Conservation (phyloP, 2,329 filamentous ascomycete species). For the Botrytis deweyae region DNA sequence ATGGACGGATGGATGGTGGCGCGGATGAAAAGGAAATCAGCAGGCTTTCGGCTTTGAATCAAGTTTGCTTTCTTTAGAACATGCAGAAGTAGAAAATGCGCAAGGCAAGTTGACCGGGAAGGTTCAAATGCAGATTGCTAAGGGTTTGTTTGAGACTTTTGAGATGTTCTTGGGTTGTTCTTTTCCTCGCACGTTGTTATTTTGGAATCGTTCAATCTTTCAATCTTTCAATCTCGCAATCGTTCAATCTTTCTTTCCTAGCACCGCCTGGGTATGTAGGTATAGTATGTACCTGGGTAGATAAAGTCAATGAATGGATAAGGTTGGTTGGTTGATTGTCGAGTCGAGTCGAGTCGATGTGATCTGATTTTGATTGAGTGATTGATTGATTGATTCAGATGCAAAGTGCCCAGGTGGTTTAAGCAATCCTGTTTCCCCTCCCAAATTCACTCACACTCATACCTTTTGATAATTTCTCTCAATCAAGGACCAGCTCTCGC, state of each 20-base stretch:
- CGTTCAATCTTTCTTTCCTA: background rate
- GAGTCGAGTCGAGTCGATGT: background rate
- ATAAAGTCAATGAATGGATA: background rate
- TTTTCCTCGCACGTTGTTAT: background rate
- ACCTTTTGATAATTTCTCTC: background rate
- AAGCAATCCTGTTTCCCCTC: background rate
- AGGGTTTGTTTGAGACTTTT: background rate
- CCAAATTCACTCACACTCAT: background rate
- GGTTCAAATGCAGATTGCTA: background rate
- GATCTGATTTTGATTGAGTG: background rate
- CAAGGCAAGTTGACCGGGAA: background rate
- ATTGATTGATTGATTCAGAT: background rate
- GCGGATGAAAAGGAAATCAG: background rate
- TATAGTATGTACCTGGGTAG: background rate
- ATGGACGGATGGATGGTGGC: slow-evolving; percentile 2
- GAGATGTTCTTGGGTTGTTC: slow-evolving; percentile 4
- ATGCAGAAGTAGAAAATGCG: slow-evolving; percentile 2
- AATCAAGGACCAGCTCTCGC: background rate
- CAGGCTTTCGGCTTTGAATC: slow-evolving; percentile 1
- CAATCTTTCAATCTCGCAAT: background rate
- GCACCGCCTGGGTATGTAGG: background rate
- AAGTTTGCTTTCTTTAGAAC: background rate
- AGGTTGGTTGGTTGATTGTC: background rate
- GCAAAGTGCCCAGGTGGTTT: background rate
- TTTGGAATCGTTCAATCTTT: background rate